Conservation (phyloP, 116 monocot species). For the Papilionanthe hybrid region DNA sequence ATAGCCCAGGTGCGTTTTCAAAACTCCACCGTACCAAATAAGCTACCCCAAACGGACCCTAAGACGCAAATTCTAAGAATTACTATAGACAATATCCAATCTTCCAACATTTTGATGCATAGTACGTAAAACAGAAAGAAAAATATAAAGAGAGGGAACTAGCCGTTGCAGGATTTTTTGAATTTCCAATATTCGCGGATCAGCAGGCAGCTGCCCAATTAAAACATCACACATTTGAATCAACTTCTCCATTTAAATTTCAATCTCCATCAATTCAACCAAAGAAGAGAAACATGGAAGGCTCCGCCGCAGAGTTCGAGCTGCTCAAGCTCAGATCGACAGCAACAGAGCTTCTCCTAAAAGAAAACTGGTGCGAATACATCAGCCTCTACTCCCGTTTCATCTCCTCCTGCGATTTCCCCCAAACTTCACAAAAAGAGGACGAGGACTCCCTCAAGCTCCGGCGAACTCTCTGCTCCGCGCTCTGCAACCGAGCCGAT, state of each 20-base stretch:
- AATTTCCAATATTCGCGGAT: background rate
- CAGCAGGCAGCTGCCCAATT: too few species aligned
- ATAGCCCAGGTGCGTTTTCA: too few species aligned
- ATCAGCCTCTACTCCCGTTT: conserved; percentile 74
- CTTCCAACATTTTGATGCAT: too few species aligned
- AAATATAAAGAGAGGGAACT: background rate
- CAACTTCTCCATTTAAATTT: background rate
- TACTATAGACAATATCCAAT: too few species aligned
- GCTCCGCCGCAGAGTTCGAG: conserved; percentile 23
- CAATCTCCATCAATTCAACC: background rate
- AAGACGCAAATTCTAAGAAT: too few species aligned
- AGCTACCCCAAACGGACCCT: too few species aligned
- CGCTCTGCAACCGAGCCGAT: conserved; percentile 72
- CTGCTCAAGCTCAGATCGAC: conserved; percentile 54
- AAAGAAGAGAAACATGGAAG: background rate
- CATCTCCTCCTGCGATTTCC: conserved; percentile 45
- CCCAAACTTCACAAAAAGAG: background rate
- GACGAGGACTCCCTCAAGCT: conserved; percentile 13
- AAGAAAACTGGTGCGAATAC: conserved; percentile 62
- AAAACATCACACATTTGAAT: too few species aligned
- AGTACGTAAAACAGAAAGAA: too few species aligned
- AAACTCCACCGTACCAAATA: too few species aligned
- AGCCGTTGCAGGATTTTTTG: background rate
- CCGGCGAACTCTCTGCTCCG: conserved; percentile 37
- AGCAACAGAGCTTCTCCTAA: conserved; percentile 81